A percentile compares a stretch with the other conserved stretches of the same genome.
Evolutionary conservation across 805 yeast genomes (phyloP).

Genomic region (Candida caryicola): DNA sequence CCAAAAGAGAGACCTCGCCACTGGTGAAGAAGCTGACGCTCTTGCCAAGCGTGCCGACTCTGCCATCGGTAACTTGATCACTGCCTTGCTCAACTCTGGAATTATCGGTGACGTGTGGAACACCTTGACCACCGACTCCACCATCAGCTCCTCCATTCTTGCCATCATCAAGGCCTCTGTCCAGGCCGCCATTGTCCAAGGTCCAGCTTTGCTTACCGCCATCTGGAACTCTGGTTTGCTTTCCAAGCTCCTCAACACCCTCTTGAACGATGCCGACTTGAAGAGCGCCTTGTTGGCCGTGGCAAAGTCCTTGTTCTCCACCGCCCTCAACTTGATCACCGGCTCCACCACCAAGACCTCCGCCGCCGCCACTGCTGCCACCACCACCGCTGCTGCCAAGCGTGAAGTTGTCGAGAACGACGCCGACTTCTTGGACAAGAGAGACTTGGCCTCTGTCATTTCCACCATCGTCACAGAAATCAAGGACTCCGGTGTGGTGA

Average conservation of each 20-base stretch:
- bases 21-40: constrained; percentile 26
- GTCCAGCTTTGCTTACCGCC: constrained; percentile 40
- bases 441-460: constrained; percentile 32
- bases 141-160: constrained; percentile 24
- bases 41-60: constrained; percentile 35
- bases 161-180: constrained; percentile 31
- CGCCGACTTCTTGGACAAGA: constrained; percentile 34
- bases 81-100: constrained; percentile 39
- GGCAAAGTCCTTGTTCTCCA: constrained; percentile 32
- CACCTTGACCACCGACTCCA: constrained; percentile 31
- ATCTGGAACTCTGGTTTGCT: constrained; percentile 42
- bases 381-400: constrained; percentile 14
- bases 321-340: constrained; percentile 28
- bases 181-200: constrained; percentile 34
- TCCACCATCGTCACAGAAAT: constrained; percentile 26
- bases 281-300: constrained; percentile 30
- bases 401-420: constrained; percentile 11
- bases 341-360: constrained; percentile 10
- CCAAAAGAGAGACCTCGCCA: constrained; percentile 34
- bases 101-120: constrained; percentile 34
- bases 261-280: constrained; percentile 33
- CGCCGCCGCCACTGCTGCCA: constrained; percentile 13
- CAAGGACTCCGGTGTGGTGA: constrained; percentile 34
- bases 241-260: constrained; percentile 27
- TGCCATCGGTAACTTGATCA: constrained; percentile 33